These are phyloP conservation scores for Termitomyces sp. DNA, from an alignment of 768 basidiomycete genomes.

Conservation along the genomic window DNA sequence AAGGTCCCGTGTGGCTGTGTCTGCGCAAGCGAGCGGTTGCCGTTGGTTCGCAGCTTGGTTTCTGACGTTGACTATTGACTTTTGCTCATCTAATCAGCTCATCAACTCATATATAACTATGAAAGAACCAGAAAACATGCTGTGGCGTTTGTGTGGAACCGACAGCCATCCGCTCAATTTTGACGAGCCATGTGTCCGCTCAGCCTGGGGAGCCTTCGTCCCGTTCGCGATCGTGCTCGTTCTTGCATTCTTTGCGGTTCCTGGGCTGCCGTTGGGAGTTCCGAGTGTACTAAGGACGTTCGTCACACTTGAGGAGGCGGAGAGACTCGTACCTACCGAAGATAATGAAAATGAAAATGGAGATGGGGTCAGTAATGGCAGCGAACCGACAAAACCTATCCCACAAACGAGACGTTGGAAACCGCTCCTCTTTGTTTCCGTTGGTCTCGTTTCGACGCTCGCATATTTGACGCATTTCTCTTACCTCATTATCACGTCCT, in stretches of 20 bases:
- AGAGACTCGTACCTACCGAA: conserved; percentile 23
- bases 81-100: background rate
- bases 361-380: conserved; percentile 2
- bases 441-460: conserved; percentile 53
- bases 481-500: conserved; percentile 40
- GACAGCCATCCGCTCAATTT: conserved; percentile 4
- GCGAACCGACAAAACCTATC: background rate
- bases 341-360: conserved; percentile 11
- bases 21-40: background rate
- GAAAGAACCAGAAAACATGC: background rate
- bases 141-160: conserved; percentile 19
- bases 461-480: conserved; percentile 57
- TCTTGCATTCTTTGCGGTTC: conserved; percentile 24
- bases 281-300: conserved; percentile 19
- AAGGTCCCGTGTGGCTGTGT: background rate
- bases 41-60: background rate
- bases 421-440: conserved; percentile 43
- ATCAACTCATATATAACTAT: too few relatives aligned
- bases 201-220: background rate
- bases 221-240: conserved; percentile 35
- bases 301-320: conserved; percentile 51
- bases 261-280: background rate
- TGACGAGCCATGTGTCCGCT: background rate
- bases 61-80: background rate
- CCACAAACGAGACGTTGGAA: too few relatives aligned